Evolutionary conservation across 495 filamentous ascomycete genomes (phyloP).

Genomic region (Tuber aestivum): DNA sequence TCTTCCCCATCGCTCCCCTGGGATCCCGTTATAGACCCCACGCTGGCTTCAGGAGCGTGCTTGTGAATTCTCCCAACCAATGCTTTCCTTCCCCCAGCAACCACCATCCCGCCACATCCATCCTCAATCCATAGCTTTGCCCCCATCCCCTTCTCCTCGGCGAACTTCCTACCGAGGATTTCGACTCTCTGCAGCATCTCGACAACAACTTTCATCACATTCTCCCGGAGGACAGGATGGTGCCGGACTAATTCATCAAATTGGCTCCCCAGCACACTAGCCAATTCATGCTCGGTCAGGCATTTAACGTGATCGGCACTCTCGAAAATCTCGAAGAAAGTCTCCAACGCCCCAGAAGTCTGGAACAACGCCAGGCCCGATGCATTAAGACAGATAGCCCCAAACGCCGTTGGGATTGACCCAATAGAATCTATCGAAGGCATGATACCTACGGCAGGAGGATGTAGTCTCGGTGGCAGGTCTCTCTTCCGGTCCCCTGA

Average conservation of each 20-base stretch:
- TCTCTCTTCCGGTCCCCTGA: slow-evolving; percentile 26
- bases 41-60: slow-evolving; percentile 16
- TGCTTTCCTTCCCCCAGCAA: slow-evolving; percentile 50
- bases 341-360: slow-evolving; percentile 69
- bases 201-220: slow-evolving; percentile 71
- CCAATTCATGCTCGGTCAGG: slow-evolving; percentile 64
- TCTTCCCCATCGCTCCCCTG: slow-evolving; percentile 49
- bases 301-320: slow-evolving; percentile 81
- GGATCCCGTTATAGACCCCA: slow-evolving; percentile 41
- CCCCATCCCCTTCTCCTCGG: slow-evolving; percentile 62
- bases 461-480: slow-evolving; percentile 29
- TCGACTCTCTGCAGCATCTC: slow-evolving; percentile 76
- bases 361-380: slow-evolving; percentile 85
- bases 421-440: slow-evolving; percentile 78
- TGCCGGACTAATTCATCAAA: slow-evolving; percentile 95
- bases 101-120: slow-evolving; percentile 48
- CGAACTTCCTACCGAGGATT: slow-evolving; percentile 61
- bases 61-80: slow-evolving; percentile 25
- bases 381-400: slow-evolving; percentile 87
- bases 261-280: slow-evolving; percentile 62
- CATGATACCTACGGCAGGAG: slow-evolving; percentile 68
- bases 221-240: slow-evolving; percentile 73
- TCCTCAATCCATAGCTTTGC: slow-evolving; percentile 68
- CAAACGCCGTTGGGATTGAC: slow-evolving; percentile 77
- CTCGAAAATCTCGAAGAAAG: slow-evolving; percentile 91